Percentiles rank a stretch among this genome's conserved stretches.
phyloP scores from a whole-genome alignment of 2,329 filamentous ascomycete genomes.

The Alternaria ethzedia region DNA sequence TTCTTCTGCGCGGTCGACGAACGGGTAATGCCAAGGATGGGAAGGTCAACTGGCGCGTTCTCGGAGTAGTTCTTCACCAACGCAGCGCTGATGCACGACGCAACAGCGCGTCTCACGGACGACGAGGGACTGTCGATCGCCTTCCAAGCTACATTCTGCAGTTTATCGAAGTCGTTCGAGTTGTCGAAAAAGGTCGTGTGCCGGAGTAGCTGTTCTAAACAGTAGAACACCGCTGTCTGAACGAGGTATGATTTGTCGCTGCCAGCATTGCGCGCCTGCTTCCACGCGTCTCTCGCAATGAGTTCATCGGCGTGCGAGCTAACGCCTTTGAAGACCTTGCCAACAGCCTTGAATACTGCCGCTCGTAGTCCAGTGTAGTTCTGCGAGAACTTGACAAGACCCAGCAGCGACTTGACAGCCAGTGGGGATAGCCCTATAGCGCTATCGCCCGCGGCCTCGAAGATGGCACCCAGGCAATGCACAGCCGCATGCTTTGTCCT shows the following conservation, averaged over 20 bases:
- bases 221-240: slow-evolving; percentile 78
- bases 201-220: slow-evolving; percentile 74
- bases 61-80: slow-evolving; percentile 82
- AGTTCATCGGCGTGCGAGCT: slow-evolving; percentile 80
- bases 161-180: slow-evolving; percentile 84
- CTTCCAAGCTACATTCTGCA: slow-evolving; percentile 84
- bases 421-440: slow-evolving; percentile 82
- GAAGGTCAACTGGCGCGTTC: slow-evolving; percentile 49
- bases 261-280: slow-evolving; percentile 79
- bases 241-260: slow-evolving; percentile 85
- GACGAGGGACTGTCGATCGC: slow-evolving; percentile 78
- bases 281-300: slow-evolving; percentile 90
- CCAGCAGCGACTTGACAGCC: slow-evolving; percentile 73
- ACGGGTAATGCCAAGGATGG: slow-evolving; percentile 51
- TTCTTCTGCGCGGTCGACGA: slow-evolving; percentile 73
- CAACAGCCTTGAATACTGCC: slow-evolving; percentile 75
- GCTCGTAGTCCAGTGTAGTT: slow-evolving; percentile 83
- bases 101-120: slow-evolving; percentile 82
- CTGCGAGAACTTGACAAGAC: slow-evolving; percentile 78
- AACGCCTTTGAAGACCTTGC: slow-evolving; percentile 78
- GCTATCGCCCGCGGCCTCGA: slow-evolving; percentile 91
- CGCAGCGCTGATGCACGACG: slow-evolving; percentile 82
- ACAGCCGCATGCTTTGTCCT: slow-evolving; percentile 86
- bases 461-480: slow-evolving; percentile 85
- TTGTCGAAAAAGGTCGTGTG: slow-evolving; percentile 85